Evolutionary conservation across 2,329 filamentous ascomycete genomes (phyloP).

Genomic region (Chaetothyriales sp.): DNA sequence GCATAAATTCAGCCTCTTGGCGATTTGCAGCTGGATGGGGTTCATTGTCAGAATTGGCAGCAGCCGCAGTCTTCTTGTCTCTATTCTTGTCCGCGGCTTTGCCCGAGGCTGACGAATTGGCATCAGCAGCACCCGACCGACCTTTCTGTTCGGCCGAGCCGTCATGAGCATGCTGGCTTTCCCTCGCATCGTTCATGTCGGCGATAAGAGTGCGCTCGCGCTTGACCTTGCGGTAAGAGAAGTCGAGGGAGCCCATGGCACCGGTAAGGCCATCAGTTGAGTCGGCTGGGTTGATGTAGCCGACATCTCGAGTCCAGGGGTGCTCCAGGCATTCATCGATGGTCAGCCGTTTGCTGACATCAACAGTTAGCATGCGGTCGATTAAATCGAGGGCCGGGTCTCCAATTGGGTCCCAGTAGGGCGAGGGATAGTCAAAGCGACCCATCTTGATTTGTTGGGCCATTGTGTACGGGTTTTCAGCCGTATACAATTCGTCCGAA

Average conservation of each 20-base stretch:
- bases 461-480: slow-evolving; percentile 70
- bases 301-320: slow-evolving; percentile 56
- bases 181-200: slow-evolving; percentile 59
- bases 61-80: slow-evolving; percentile 8
- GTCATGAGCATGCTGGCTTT: slow-evolving; percentile 41
- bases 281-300: slow-evolving; percentile 49
- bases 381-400: slow-evolving; percentile 85
- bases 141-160: neutral
- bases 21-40: slow-evolving; percentile 51
- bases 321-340: slow-evolving; percentile 84
- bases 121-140: neutral
- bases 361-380: slow-evolving; percentile 82
- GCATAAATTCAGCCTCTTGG: slow-evolving; percentile 61
- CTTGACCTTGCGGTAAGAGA: slow-evolving; percentile 62
- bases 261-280: slow-evolving; percentile 85
- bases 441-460: slow-evolving; percentile 82
- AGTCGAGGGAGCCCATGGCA: slow-evolving; percentile 68
- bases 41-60: slow-evolving; percentile 32
- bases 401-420: slow-evolving; percentile 83
- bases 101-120: slow-evolving; percentile 33
- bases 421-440: slow-evolving; percentile 84
- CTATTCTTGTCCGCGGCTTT: slow-evolving; percentile 62
- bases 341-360: slow-evolving; percentile 67
- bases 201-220: slow-evolving; percentile 77
- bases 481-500: slow-evolving; percentile 74